Evolutionary conservation across 2,329 filamentous ascomycete species (phyloP).

Genomic region (Ceratocystis harringtonii): DNA sequence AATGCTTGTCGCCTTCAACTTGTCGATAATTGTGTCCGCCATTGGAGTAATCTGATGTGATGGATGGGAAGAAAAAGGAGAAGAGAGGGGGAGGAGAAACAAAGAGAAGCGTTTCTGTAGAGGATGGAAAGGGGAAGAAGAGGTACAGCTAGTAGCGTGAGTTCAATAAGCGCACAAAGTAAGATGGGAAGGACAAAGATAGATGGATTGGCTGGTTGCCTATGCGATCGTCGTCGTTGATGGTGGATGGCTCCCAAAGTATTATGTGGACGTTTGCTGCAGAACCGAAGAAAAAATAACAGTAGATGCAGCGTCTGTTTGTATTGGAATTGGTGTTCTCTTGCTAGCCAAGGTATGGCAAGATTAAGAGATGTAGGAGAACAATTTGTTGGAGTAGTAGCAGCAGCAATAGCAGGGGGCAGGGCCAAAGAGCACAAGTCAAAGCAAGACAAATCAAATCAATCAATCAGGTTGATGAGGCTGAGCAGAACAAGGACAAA

Average conservation of each 20-base stretch:
- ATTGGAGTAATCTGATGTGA: constrained; percentile 24
- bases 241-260: neutral
- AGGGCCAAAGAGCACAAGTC: neutral
- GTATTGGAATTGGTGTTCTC: neutral
- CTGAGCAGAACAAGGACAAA: neutral
- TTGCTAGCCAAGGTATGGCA: neutral
- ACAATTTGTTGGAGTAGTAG: neutral
- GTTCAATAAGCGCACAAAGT: neutral
- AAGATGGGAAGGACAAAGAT: neutral
- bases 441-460: neutral
- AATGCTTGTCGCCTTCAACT: constrained; percentile 30
- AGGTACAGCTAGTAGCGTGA: neutral
- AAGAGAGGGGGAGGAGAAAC: neutral
- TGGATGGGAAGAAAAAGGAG: neutral
- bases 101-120: constrained; percentile 2
- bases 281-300: neutral
- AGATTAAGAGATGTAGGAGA: neutral
- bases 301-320: neutral
- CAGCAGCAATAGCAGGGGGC: neutral
- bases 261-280: neutral
- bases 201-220: constrained; percentile 2
- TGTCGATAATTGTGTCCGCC: constrained; percentile 33
- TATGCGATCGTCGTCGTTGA: neutral
- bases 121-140: neutral
- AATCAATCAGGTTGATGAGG: neutral